Evolutionary conservation across 129 eudicot species (phyloP).

Genomic region (Silybum marianum): DNA sequence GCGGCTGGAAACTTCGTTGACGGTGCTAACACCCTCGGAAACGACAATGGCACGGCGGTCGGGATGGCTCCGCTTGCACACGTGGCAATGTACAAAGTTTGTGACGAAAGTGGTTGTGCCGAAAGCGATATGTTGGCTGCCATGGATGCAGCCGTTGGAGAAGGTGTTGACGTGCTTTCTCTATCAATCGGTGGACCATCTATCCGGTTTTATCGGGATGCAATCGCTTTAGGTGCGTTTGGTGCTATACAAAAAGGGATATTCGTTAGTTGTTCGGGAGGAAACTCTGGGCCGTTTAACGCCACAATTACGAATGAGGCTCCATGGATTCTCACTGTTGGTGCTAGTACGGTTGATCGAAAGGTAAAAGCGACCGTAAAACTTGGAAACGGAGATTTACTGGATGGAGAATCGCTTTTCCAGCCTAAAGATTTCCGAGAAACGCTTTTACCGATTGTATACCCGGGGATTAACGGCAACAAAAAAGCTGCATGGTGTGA

Average conservation of each 20-base stretch:
- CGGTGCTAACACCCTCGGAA: slow-evolving; percentile 44
- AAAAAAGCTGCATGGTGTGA: slow-evolving; percentile 25
- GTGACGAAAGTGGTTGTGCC: slow-evolving; percentile 26
- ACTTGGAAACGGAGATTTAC: slow-evolving; percentile 41
- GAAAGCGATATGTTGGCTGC: slow-evolving; percentile 54
- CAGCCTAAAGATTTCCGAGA: slow-evolving; percentile 52
- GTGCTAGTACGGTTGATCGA: slow-evolving; percentile 71
- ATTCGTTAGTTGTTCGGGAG: slow-evolving; percentile 68
- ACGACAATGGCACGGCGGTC: slow-evolving; percentile 45
- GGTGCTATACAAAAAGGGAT: slow-evolving; percentile 64
- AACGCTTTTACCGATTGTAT: slow-evolving; percentile 54
- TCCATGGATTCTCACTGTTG: slow-evolving; percentile 83
- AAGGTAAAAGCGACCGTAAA: slow-evolving; percentile 45
- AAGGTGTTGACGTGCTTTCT: slow-evolving; percentile 69
- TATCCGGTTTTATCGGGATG: slow-evolving; percentile 35
- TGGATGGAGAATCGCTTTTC: slow-evolving; percentile 57
- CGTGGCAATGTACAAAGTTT: slow-evolving; percentile 49
- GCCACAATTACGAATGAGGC: slow-evolving; percentile 54
- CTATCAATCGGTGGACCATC: slow-evolving; percentile 48
- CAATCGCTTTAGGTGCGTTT: slow-evolving; percentile 47
- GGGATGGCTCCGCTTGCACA: slow-evolving; percentile 62
- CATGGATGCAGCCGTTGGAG: slow-evolving; percentile 60
- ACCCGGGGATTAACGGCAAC: slow-evolving; percentile 42
- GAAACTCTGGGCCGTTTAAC: slow-evolving; percentile 53
- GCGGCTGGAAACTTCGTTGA: slow-evolving; percentile 54